Evolutionary conservation across 805 yeast genomes (phyloP).

Genomic region (Pichia thaimueangensis): DNA sequence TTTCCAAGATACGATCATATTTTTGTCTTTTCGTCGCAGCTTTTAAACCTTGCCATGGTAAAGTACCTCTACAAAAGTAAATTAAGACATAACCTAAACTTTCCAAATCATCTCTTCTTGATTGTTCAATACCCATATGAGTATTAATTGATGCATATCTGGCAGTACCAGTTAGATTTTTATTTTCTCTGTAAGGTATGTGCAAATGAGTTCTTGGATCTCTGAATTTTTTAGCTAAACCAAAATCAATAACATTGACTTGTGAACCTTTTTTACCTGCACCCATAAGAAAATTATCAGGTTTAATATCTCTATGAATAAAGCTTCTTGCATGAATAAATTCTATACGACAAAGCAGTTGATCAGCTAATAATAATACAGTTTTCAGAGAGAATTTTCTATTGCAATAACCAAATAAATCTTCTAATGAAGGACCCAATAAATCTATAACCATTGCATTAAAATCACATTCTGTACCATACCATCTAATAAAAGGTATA

Average conservation of each 20-base stretch:
- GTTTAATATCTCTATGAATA: slow-evolving; percentile 78
- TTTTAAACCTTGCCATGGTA: slow-evolving; percentile 98
- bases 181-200: slow-evolving; percentile 93
- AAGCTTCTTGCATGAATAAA: slow-evolving; percentile 93
- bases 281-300: slow-evolving; percentile 81
- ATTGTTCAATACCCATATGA: slow-evolving; percentile 94
- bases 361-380: slow-evolving; percentile 88
- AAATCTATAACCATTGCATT: slow-evolving; percentile 96
- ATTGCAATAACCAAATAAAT: slow-evolving; percentile 91
- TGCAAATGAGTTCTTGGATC: slow-evolving; percentile 93
- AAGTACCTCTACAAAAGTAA: slow-evolving; percentile 89
- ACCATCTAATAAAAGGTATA: slow-evolving; percentile 95
- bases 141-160: slow-evolving; percentile 94
- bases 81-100: slow-evolving; percentile 90
- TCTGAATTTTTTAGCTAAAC: slow-evolving; percentile 87
- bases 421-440: slow-evolving; percentile 92
- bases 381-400: slow-evolving; percentile 91
- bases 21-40: slow-evolving; percentile 97
- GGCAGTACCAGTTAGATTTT: slow-evolving; percentile 95
- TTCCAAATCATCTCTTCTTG: slow-evolving; percentile 94
- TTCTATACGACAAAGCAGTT: slow-evolving; percentile 87
- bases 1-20: slow-evolving; percentile 93
- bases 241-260: slow-evolving; percentile 90
- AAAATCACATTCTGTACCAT: slow-evolving; percentile 93
- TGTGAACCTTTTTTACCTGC: slow-evolving; percentile 92